phyloP scores from a whole-genome alignment of 495 filamentous ascomycete species.

The Copromyces sp. region DNA sequence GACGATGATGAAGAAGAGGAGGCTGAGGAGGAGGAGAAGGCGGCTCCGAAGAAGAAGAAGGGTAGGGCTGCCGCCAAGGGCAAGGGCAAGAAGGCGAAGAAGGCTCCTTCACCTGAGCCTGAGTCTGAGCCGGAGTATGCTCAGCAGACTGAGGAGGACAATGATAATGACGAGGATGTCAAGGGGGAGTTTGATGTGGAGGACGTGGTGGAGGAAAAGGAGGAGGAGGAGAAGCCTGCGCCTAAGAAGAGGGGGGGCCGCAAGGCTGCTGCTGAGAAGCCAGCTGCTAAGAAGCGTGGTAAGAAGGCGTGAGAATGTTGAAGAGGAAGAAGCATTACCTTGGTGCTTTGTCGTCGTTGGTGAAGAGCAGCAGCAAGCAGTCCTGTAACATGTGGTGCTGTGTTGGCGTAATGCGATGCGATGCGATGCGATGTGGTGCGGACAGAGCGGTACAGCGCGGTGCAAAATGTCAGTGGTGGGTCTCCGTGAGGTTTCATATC shows the following conservation, averaged over 20 bases:
- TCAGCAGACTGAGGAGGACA: conserved; percentile 14
- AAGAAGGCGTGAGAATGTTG: conserved; percentile 9
- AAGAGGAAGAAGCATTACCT: background rate
- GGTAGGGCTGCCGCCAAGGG: background rate
- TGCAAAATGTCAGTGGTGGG: background rate
- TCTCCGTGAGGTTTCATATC: background rate
- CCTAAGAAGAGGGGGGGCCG: conserved; percentile 22
- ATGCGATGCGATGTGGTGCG: background rate
- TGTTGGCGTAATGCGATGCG: too few relatives aligned
- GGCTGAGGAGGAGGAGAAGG: background rate
- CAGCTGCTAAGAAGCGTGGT: conserved; percentile 10
- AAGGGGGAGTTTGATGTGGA: conserved; percentile 4
- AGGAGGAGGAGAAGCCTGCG: conserved; percentile 7
- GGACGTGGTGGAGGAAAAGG: conserved; percentile 5
- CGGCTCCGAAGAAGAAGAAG: conserved; percentile 3
- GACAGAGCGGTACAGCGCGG: background rate
- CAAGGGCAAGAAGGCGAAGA: conserved; percentile 11
- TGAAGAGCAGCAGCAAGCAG: background rate
- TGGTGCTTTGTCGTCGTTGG: background rate
- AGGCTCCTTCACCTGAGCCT: conserved; percentile 6
- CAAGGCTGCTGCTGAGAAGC: conserved; percentile 13
- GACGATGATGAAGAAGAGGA: conserved; percentile 10
- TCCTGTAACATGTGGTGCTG: background rate
- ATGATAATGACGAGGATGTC: background rate
- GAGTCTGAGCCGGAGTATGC: conserved; percentile 9